These are phyloP conservation scores for Oxyria digyna DNA, from an alignment of 148 eudicot species.

Conservation along the genomic window DNA sequence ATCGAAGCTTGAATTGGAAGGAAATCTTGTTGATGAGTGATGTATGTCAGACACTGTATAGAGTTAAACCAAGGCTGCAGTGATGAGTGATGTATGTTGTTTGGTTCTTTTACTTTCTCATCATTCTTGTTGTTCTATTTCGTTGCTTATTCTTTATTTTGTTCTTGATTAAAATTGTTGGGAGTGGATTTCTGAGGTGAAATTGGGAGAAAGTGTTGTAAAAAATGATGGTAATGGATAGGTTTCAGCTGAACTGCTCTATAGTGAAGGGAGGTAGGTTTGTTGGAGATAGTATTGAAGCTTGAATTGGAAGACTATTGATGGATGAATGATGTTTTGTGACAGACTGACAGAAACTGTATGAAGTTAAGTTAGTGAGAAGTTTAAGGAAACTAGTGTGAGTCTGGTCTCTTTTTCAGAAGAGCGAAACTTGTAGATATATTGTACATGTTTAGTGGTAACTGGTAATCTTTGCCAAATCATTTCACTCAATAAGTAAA, in stretches of 20 bases:
- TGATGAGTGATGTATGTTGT: no score
- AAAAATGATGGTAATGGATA: no score
- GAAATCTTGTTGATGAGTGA: no score
- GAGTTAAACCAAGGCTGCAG: no score
- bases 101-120: not conserved
- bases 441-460: no score
- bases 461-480: no score
- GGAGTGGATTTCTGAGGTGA: not conserved
- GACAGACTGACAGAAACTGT: not conserved
- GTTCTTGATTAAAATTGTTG: not conserved
- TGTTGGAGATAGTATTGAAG: not conserved
- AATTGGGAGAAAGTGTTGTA: no score
- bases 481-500: not conserved
- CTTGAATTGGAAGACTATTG: slow-evolving; percentile 2
- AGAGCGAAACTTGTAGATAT: not conserved
- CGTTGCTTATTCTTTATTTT: no score
- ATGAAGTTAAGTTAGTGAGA: not conserved
- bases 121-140: not conserved
- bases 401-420: not conserved
- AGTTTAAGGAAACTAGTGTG: not conserved
- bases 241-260: not conserved
- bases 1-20: no score
- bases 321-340: not conserved
- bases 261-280: not conserved
- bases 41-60: no score